Evolutionary conservation across 2,329 filamentous ascomycete genomes (phyloP), one percentile per base, ranked within the genome.

Genomic region (Xylaria sp.): DNA sequence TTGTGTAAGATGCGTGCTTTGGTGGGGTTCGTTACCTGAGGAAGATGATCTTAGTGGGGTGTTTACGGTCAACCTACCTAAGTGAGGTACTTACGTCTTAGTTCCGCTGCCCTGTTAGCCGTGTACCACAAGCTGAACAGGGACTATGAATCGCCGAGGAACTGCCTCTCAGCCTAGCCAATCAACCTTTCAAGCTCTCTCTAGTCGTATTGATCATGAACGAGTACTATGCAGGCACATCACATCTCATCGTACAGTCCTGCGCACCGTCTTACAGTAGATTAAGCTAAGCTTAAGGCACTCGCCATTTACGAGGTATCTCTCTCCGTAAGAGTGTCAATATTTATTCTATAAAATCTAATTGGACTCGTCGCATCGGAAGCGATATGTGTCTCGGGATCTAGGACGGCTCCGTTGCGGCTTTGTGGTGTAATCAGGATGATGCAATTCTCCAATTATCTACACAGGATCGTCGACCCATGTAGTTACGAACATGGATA

Each of bases 81-180:
- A 17, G 17, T 47, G 2, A 11, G 14, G 14, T 42, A 42, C 12
- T 14, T 42, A 42, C 39, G 11, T 42, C 39, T 42, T 42, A 42
- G 39, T 36, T 36, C 45, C 66, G 71, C 39, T 42, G 39, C 39
- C 39, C 39, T 42, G 39, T 42, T 42, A 42, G 2, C 11, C 5
- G 34, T 36, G 34, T 74, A 68, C 68, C 45, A 32, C 54, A 48
- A 74, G 73, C 71, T 74, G 73, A 74, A 71, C 19, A 65, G 53
- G 70, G 59, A 68, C 69, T 68, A 61, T 68, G 64, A 75, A 68
- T 61, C 67, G 67, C 71, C 73, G 71, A 76, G 71, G 67, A 74
- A 70, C 68, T 71, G 70, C 70, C 71, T 68, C 50, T 50, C 61
- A 64, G 51, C 64, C 30, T 53, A 63, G 51, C 74, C 73, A 75